Evolutionary conservation across 805 yeast genomes (phyloP), one percentile per base, ranked within the genome.

Genomic region (Metschnikowia lochheadii): DNA sequence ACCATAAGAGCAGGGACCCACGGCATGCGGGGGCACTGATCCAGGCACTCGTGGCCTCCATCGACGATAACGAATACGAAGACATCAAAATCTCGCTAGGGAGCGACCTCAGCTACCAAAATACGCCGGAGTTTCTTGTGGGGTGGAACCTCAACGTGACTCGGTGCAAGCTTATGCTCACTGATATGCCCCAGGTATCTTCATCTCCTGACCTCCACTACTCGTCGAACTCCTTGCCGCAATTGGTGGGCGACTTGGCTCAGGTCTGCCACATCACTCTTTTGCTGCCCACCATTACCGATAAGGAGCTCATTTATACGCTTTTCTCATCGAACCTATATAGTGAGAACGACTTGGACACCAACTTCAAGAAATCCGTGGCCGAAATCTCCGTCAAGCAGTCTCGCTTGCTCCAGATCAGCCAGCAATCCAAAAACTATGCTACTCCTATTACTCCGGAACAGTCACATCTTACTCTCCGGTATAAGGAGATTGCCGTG

Each of bases 111-210:
- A 61, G 59, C 49, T 73, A 71, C 56, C 77, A 73, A 51, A 59
- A 58, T 18, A 56, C 60, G 8, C 69, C 71, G 31, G 80, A 76
- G 54, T 62, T 68, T 15, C 61, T 78, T 13, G 67, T 78, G 11
- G 82, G 78, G 57, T 78, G 82, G 82, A 77, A 77, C 57, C 64
- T 78, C 46, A 78, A 78, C 55, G 75, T 78, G 40, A 72, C 81
- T 15, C 62, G 83, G 44, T 75, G 79, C 45, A 69, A 76, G 53
- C 65, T 78, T 35, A 70, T 78, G 43, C 58, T 77, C 34, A 68
- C 67, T 3, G 68, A 62, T 46, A 55, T 73, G 56, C 78, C 78
- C 11, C 56, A 62, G 57, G 63, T 72, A 15, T 63, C 73, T 1
- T 64, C 73, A 1, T 63, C 67, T 14, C 75, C 76, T 1, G 70